Evolutionary conservation across 371 early-diverging fungal species (phyloP), one percentile per base, ranked within the genome.

Genomic region (Dichotomocladium elegans): DNA sequence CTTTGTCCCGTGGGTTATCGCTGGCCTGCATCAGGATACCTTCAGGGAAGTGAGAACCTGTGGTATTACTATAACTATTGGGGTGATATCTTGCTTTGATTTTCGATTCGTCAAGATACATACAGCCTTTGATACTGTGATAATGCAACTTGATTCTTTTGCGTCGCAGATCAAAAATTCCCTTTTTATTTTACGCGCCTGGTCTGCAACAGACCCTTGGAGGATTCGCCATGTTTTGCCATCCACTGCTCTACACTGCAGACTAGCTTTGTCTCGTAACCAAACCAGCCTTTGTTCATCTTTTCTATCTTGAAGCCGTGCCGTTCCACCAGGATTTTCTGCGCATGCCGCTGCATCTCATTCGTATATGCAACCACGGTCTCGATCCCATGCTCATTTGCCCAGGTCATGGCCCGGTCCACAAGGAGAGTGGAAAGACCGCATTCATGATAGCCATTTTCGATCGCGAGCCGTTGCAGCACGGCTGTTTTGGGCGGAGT

Each of bases 381-480:
- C 9, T 70, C 54, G 17, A 76, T 60, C 27, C 54, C 70, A 33
- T 65, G 64, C 21, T 76, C 70, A 24, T 60, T 45, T 7, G 68
- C 66, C 70, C 70, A 72, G 17, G 48, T 44, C 37, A 76, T 63
- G 17, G 70, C 70, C 17, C 73, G 60, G 31, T 65, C 65, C 24
- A 76, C 55, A 24, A 76, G 30, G 2, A 76, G 40, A 0, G 66
- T 66, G n/a, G 73, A 66, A n/a, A 76, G 50, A 0, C 77, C 73
- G 45, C 66, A 68, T 19, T 54, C 47, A 47, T 72, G 77, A 19
- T 61, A 63, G 3, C 70, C 68, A 10, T 58, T 47, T 14, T 57
- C 60, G 21, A 76, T 53, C 25, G 68, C 63, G 57, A 60, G 62
- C 12, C 72, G 65, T 19, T 65, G 63, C 12, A 77, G 54, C 1